These are phyloP conservation scores for Davidsoniella eucalypti DNA, from an alignment of 2,329 filamentous ascomycete species.

Conservation along the genomic window DNA sequence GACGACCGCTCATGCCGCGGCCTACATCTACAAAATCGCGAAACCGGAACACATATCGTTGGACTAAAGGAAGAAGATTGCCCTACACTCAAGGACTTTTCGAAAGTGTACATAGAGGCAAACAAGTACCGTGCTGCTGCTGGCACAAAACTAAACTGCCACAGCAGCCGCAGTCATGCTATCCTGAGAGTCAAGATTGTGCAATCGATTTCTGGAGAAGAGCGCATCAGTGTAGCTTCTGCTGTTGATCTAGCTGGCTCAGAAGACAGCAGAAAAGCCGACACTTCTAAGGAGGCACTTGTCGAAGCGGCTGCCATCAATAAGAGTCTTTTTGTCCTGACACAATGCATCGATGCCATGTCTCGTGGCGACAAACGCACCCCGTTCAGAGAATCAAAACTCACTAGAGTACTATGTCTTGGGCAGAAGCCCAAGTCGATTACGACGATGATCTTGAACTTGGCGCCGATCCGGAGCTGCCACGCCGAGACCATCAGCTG, in stretches of 20 bases:
- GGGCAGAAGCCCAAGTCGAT: constrained; percentile 81
- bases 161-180: constrained; percentile 79
- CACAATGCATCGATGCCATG: constrained; percentile 91
- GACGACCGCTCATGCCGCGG: constrained; percentile 75
- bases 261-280: constrained; percentile 85
- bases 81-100: constrained; percentile 75
- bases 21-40: constrained; percentile 68
- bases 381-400: constrained; percentile 88
- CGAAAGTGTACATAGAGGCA: constrained; percentile 75
- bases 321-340: constrained; percentile 87
- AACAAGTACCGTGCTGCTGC: constrained; percentile 83
- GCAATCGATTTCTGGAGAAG: constrained; percentile 52
- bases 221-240: constrained; percentile 66
- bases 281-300: constrained; percentile 81
- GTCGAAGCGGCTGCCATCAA: constrained; percentile 97
- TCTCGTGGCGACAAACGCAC: constrained; percentile 59
- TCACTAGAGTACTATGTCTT: constrained; percentile 83
- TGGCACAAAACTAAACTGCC: constrained; percentile 80
- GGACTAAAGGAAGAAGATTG: constrained; percentile 73
- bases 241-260: constrained; percentile 92
- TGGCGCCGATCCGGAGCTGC: constrained; percentile 80
- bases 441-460: constrained; percentile 91
- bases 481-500: constrained; percentile 89
- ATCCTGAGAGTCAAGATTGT: constrained; percentile 81
- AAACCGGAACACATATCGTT: constrained; percentile 73